Conservation (phyloP, 306 rosid species). For the Castanospermum australe region DNA sequence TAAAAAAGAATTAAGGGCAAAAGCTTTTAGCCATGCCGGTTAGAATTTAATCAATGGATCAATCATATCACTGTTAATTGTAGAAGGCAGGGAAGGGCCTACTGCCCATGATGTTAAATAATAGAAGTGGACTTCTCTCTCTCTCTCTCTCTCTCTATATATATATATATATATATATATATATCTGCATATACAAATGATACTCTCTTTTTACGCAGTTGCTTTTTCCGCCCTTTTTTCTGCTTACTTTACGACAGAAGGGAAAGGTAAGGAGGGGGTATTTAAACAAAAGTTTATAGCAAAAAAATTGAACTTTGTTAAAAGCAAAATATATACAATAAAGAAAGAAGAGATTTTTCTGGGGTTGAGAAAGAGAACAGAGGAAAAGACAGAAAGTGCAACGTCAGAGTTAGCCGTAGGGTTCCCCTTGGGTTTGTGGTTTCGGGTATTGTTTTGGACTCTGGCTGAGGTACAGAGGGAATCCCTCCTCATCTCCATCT, state of each 20-base stretch:
- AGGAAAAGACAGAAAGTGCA: constrained; percentile 83
- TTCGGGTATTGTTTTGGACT: constrained; percentile 43
- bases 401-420: constrained; percentile 78
- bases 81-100: constrained; percentile 40
- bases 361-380: constrained; percentile 45
- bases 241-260: constrained; percentile 47
- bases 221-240: constrained; percentile 29
- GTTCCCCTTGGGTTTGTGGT: constrained; percentile 47
- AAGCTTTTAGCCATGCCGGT: constrained; percentile 32
- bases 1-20: background rate
- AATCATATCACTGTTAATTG: constrained; percentile 61
- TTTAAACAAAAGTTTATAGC: constrained; percentile 37
- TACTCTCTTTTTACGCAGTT: constrained; percentile 47
- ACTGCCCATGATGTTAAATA: constrained; percentile 38
- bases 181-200: constrained; percentile 31
- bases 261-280: constrained; percentile 32
- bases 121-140: constrained; percentile 22
- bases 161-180: constrained; percentile 17
- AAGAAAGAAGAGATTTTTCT: constrained; percentile 25
- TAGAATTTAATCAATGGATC: constrained; percentile 47
- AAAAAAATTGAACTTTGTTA: constrained; percentile 33
- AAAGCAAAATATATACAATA: constrained; percentile 29
- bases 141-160: constrained; percentile 18
- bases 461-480: constrained; percentile 38
- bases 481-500: constrained; percentile 37